These are phyloP conservation scores for Stemphylium beticola DNA, from an alignment of 2,329 filamentous ascomycete species.

Conservation along the genomic window DNA sequence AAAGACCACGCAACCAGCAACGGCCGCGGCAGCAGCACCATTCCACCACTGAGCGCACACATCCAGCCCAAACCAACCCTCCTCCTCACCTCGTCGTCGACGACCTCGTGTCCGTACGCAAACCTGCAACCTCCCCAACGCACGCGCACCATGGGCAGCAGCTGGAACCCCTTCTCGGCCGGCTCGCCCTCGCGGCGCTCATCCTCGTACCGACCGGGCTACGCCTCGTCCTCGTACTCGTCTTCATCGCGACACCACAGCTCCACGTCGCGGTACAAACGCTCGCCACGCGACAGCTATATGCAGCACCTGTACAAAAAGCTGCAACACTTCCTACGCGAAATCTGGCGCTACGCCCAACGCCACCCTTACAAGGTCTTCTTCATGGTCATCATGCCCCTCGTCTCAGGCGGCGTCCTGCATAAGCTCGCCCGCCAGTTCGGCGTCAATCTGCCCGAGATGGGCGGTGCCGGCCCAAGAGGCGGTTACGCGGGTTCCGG, in stretches of 20 bases:
- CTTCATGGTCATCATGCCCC: constrained; percentile 85
- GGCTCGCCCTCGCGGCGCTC: constrained; percentile 24
- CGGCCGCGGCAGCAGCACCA: too few species aligned
- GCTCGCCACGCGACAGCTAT: constrained; percentile 78
- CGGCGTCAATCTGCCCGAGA: constrained; percentile 75
- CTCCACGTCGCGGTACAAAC: constrained; percentile 77
- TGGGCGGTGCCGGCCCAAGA: constrained; percentile 40
- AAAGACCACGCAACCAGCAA: neutral
- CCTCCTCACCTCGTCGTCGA: constrained; percentile 4
- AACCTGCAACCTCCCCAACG: neutral
- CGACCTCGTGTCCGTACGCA: neutral
- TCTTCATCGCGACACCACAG: constrained; percentile 50
- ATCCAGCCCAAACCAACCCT: constrained; percentile 19
- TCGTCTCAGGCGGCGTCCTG: constrained; percentile 83
- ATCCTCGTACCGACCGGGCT: constrained; percentile 36
- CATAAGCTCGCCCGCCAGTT: constrained; percentile 78
- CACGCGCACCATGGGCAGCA: constrained; percentile 35
- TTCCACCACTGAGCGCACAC: constrained; percentile 7
- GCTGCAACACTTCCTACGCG: constrained; percentile 78
- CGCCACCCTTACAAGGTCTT: constrained; percentile 87
- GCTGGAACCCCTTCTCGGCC: constrained; percentile 44
- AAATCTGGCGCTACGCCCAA: constrained; percentile 82
- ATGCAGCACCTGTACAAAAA: constrained; percentile 74
- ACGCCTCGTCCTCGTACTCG: constrained; percentile 39
- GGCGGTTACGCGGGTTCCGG: constrained; percentile 30